Evolutionary conservation across 371 early-diverging fungal genomes (phyloP).

Genomic region (Coemansia sp.): DNA sequence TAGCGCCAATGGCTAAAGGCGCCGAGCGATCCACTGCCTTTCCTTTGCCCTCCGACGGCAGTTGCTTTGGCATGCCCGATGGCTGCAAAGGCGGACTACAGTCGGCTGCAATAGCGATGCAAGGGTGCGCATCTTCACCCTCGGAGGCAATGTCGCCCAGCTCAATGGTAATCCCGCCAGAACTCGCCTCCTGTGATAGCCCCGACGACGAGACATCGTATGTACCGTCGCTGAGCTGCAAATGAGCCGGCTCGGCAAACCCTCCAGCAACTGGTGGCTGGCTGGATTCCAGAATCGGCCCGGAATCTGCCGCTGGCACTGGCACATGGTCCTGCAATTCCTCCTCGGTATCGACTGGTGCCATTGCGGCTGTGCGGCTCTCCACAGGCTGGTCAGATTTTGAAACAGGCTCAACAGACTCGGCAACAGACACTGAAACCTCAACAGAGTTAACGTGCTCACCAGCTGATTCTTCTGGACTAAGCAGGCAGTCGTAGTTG

Average conservation of each 20-base stretch:
- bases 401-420: too few relatives aligned
- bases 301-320: too few relatives aligned
- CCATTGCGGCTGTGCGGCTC: too few relatives aligned
- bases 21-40: constrained; percentile 28
- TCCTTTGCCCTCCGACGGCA: constrained; percentile 11
- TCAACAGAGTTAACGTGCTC: neutral
- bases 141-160: constrained; percentile 1
- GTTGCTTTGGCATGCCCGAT: neutral
- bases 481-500: constrained; percentile 36
- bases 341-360: too few relatives aligned
- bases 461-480: constrained; percentile 7
- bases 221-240: too few relatives aligned
- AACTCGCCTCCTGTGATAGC: neutral
- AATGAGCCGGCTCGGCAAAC: too few relatives aligned
- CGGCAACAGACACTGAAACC: too few relatives aligned
- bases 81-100: too few relatives aligned
- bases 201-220: neutral
- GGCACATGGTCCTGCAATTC: too few relatives aligned
- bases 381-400: too few relatives aligned
- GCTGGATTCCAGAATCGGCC: too few relatives aligned
- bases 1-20: neutral
- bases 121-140: neutral
- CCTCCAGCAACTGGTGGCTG: too few relatives aligned
- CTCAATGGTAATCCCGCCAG: neutral
- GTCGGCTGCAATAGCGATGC: neutral